Conservation (phyloP, 1,284 basidiomycete species). For the Tilletia caries region DNA sequence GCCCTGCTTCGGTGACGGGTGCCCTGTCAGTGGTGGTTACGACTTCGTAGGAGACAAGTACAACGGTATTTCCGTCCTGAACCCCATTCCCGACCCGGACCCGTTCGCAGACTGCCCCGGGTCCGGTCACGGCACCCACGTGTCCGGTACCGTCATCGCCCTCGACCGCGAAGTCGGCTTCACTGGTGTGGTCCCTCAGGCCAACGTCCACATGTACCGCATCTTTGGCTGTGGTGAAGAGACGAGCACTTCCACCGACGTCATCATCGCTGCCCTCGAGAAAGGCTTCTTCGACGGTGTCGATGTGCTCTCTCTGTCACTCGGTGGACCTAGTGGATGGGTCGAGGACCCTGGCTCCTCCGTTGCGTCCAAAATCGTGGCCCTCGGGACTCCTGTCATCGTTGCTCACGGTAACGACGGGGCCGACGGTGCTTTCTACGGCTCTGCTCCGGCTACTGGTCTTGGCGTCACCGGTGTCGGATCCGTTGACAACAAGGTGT, state of each 20-base stretch:
- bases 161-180: slow-evolving; percentile 54
- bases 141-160: slow-evolving; percentile 66
- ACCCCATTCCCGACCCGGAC: slow-evolving; percentile 53
- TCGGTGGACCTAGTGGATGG: slow-evolving; percentile 58
- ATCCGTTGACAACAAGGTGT: slow-evolving; percentile 48
- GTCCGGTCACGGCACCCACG: slow-evolving; percentile 59
- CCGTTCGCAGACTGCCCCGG: slow-evolving; percentile 55
- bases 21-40: slow-evolving; percentile 34
- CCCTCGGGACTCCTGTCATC: slow-evolving; percentile 32
- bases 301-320: slow-evolving; percentile 65
- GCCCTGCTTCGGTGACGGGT: slow-evolving; percentile 36
- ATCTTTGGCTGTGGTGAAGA: slow-evolving; percentile 55
- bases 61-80: slow-evolving; percentile 46
- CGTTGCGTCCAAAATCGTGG: slow-evolving; percentile 27
- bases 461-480: slow-evolving; percentile 47
- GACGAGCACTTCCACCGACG: slow-evolving; percentile 48
- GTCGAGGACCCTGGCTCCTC: slow-evolving; percentile 25
- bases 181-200: slow-evolving; percentile 37
- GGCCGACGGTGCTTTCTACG: slow-evolving; percentile 54
- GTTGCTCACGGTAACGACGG: slow-evolving; percentile 56
- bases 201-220: slow-evolving; percentile 52
- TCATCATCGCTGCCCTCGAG: slow-evolving; percentile 54
- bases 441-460: slow-evolving; percentile 54
- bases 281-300: slow-evolving; percentile 42
- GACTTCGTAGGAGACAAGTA: slow-evolving; percentile 52